Evolutionary conservation across 768 basidiomycete genomes (phyloP), one percentile per base, ranked within the genome.

Genomic region (Suillus weaverae): DNA sequence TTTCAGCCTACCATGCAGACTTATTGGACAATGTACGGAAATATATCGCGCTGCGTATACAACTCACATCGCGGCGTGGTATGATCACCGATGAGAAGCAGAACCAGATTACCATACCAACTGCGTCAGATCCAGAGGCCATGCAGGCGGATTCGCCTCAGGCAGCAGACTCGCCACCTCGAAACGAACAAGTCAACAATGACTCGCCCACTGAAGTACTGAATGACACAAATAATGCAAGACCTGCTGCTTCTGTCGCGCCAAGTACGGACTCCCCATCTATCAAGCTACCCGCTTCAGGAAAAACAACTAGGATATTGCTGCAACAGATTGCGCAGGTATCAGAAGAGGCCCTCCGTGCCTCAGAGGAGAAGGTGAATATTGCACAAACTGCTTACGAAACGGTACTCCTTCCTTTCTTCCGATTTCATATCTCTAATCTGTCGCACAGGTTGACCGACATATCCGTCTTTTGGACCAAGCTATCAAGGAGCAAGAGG

Each of bases 381-480:
- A 81, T 94, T 20, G 89, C 91, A 3, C 84, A 86, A 68, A 84
- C 90, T 11, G 85, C 86, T 32, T 85, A 86, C 68, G 89, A 91
- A 69, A 86, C 87, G 41, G 92, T 92, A 72, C 65, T 20, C 20
- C 4, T 55, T 66, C 53, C 50, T 46, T 11, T 43, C 18, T 60
- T 56, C 41, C 10, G 50, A 33, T 36, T 59, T 9, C 5, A n/a
- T 18, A 44, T 55, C 53, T 1, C 50, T 66, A 64, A 64, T 68
- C 36, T 62, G 22, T 30, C 64, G 65, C 20, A 54, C 62, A 95
- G 93, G 84, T 94, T 14, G 90, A 94, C 67, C 83, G 93, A 41
- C 91, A 94, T 70, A 87, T 91, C 35, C 86, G 89, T 30, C 81
- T 91, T 46, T 79, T 95, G 30, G 92, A 95, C 68, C 86, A 91